Percentiles rank a stretch among this genome's conserved stretches.
Conservation (phyloP, 2,329 filamentous ascomycete species). For the Spiromastix sp. region DNA sequence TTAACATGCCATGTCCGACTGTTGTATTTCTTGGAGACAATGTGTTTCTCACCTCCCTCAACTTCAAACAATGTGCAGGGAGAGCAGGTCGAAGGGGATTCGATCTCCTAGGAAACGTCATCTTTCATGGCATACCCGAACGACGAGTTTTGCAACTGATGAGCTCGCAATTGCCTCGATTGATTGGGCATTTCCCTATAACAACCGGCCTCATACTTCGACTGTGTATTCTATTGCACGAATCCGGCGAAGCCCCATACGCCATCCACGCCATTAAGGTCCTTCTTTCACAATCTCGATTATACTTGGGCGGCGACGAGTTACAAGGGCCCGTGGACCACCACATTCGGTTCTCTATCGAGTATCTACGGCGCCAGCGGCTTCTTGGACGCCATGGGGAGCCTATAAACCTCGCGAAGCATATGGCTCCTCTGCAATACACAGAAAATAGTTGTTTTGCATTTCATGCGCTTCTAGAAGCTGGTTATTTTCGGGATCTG, state of each 20-base stretch:
- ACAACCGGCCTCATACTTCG: slow-evolving; percentile 63
- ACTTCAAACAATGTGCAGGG: slow-evolving; percentile 66
- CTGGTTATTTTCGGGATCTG: slow-evolving; percentile 58
- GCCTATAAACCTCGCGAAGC: slow-evolving; percentile 62
- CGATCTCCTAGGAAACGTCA: slow-evolving; percentile 69
- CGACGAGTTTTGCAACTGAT: slow-evolving; percentile 58
- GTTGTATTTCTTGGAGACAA: slow-evolving; percentile 68
- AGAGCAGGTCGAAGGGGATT: slow-evolving; percentile 72
- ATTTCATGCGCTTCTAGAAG: slow-evolving; percentile 62
- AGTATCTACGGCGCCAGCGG: slow-evolving; percentile 61
- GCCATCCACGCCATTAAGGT: slow-evolving; percentile 54
- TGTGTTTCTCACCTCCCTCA: slow-evolving; percentile 61
- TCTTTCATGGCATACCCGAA: slow-evolving; percentile 57
- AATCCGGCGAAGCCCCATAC: slow-evolving; percentile 53
- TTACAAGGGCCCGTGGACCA: slow-evolving; percentile 61
- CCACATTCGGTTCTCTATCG: slow-evolving; percentile 69
- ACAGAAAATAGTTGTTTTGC: slow-evolving; percentile 67
- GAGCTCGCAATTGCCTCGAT: slow-evolving; percentile 61
- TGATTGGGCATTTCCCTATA: slow-evolving; percentile 68
- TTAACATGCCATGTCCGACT: slow-evolving; percentile 78
- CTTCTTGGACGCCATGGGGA: slow-evolving; percentile 51
- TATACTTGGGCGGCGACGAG: slow-evolving; percentile 60
- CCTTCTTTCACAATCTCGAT: slow-evolving; percentile 56
- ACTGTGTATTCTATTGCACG: slow-evolving; percentile 55
- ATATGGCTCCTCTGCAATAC: slow-evolving; percentile 64